Evolutionary conservation across 192 early-diverging fungal genomes (phyloP).

Genomic region (Gonapodya sp.): DNA sequence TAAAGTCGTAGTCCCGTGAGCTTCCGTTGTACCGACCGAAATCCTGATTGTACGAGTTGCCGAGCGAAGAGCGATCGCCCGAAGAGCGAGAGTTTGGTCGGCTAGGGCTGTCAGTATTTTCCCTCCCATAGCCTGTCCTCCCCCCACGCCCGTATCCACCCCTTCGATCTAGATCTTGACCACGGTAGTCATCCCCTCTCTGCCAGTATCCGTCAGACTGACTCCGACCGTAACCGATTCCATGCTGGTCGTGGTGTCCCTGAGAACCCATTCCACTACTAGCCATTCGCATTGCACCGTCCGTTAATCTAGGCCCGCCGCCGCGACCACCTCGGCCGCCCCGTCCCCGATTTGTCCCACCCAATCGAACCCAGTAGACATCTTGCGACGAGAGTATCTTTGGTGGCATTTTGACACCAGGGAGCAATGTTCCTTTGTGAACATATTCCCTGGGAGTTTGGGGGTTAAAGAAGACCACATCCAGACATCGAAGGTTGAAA

Average conservation of each 20-base stretch:
- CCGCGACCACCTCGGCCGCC: background rate
- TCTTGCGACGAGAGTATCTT: slow-evolving; percentile 22
- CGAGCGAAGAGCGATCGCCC: background rate
- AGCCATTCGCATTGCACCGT: background rate
- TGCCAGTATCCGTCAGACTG: background rate
- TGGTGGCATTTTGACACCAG: slow-evolving; percentile 25
- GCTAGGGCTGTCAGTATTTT: no score
- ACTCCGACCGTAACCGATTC: background rate
- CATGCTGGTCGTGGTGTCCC: background rate
- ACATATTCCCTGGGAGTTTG: slow-evolving; percentile 15
- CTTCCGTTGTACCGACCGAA: background rate
- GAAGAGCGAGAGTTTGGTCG: background rate
- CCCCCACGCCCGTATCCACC: background rate
- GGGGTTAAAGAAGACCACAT: slow-evolving; percentile 32
- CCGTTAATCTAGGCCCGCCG: background rate
- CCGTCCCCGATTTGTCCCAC: slow-evolving; percentile 2
- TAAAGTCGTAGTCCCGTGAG: background rate
- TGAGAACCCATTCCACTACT: background rate
- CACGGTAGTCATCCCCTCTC: background rate
- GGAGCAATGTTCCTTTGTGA: slow-evolving; percentile 25
- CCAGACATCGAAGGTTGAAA: slow-evolving; percentile 51
- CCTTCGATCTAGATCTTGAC: background rate
- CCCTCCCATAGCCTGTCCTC: no score
- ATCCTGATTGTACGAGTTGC: background rate
- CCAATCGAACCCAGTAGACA: slow-evolving; percentile 27